phyloP scores from a whole-genome alignment of 129 eudicot genomes.

The Helichrysum umbraculigerum region DNA sequence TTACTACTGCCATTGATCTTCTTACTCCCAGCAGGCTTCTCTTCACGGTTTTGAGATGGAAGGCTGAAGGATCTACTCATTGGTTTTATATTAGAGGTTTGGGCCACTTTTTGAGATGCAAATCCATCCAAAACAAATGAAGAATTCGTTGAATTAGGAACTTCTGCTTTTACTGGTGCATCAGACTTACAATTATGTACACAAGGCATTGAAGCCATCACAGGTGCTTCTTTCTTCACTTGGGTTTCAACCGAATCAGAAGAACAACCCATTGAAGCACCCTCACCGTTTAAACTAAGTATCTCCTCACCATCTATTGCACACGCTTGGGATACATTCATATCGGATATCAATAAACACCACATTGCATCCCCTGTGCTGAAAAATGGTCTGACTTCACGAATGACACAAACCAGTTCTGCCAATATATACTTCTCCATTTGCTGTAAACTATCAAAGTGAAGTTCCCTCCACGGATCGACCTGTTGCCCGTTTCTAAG shows the following conservation, averaged over 20 bases:
- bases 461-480: slow-evolving; percentile 47
- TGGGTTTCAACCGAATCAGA: slow-evolving; percentile 39
- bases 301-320: slow-evolving; percentile 56
- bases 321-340: slow-evolving; percentile 89
- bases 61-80: slow-evolving; percentile 48
- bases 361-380: slow-evolving; percentile 96
- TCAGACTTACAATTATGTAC: slow-evolving; percentile 36
- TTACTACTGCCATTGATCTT: slow-evolving; percentile 64
- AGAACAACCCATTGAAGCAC: slow-evolving; percentile 38
- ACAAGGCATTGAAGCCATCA: slow-evolving; percentile 30
- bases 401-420: slow-evolving; percentile 73
- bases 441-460: slow-evolving; percentile 67
- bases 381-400: slow-evolving; percentile 70
- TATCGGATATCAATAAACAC: slow-evolving; percentile 84
- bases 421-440: slow-evolving; percentile 77
- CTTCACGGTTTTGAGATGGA: slow-evolving; percentile 50
- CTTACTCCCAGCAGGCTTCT: slow-evolving; percentile 52
- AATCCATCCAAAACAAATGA: slow-evolving; percentile 38
- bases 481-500: slow-evolving; percentile 56
- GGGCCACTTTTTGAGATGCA: slow-evolving; percentile 39
- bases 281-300: slow-evolving; percentile 40
- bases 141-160: slow-evolving; percentile 30
- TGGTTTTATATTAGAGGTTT: slow-evolving; percentile 27
- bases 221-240: slow-evolving; percentile 35
- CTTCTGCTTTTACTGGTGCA: slow-evolving; percentile 28